Evolutionary conservation across 176 grass and related monocot species (phyloP), one percentile per base, ranked within the genome.

Genomic region (Alopecurus myosuroides): DNA sequence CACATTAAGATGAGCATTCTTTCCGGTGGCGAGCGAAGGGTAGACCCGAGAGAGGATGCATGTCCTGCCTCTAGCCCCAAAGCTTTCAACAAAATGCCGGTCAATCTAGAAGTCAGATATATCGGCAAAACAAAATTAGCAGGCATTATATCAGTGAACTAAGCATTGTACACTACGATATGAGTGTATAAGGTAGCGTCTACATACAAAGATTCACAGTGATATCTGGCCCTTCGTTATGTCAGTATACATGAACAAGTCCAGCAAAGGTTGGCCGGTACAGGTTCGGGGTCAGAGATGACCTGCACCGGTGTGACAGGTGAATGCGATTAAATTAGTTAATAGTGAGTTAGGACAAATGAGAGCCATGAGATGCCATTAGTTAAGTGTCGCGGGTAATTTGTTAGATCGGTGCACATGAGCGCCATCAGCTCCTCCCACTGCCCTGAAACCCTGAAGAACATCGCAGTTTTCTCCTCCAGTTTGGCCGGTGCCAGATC

Each of bases 391-490:
- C n/a, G 3, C 5, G 1, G 61, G n/a, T 57, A 92, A 91, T 69
- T 94, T 1, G 91, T 97, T 8, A 89, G 89, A 63, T 97, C 94
- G 42, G 77, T 68, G 82, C 94, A 97, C 94, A 97, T 92, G 65
- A 97, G 94, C 45, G 94, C 78, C 36, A 90, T 78, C 18, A 66
- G 84, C 78, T 92, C 68, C 40, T 74, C 41, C 41, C 10, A 44
- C 41, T 10, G 41, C 41, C 41, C 41, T 90, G 81, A 94, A 94
- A 0, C 65, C 4, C 85, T 87, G 81, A 97, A 97, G 77, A 94
- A 90, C 11, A 92, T 51, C 11, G 83, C 82, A 6, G 92, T 97
- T 48, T 77, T 92, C 80, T 94, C 94, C 52, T 67, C 53, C 50
- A 87, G 33, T 26, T 84, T 46, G 18, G 45, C 68, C 1, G 94